A percentile compares a stretch with the other conserved stretches of the same genome.
These are phyloP conservation scores for Cucurbita pepo DNA, from an alignment of 306 rosid genomes.

Conservation along the genomic window DNA sequence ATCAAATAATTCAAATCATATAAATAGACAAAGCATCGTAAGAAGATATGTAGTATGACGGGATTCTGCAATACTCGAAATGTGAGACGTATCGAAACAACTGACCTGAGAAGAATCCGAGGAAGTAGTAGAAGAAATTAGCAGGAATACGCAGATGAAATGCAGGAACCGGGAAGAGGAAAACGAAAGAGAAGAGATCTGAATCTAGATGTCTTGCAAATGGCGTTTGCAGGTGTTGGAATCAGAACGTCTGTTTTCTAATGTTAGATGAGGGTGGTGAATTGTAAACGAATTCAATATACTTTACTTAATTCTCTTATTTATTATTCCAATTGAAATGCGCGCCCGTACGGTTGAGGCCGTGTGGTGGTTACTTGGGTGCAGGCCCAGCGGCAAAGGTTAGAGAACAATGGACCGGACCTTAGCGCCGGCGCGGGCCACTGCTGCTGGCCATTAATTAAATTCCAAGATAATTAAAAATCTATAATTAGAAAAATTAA, in stretches of 20 bases:
- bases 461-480: neutral
- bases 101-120: constrained; percentile 2
- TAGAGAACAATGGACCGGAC: neutral
- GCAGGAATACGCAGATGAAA: neutral
- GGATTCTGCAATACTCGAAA: neutral
- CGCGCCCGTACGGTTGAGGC: neutral
- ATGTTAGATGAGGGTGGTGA: neutral
- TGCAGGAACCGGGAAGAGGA: neutral
- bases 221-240: neutral
- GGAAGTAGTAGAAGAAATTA: neutral
- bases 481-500: neutral
- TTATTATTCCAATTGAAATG: neutral
- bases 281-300: neutral
- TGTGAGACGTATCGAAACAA: neutral
- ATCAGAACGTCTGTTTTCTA: neutral
- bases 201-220: neutral
- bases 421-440: neutral
- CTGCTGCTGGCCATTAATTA: neutral
- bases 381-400: neutral
- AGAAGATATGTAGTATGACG: neutral
- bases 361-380: neutral
- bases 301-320: neutral
- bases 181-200: neutral
- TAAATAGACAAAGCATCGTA: neutral
- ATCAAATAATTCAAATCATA: neutral